Conservation (phyloP, 345 rosid species). For the Mallotus nudiflorus region DNA sequence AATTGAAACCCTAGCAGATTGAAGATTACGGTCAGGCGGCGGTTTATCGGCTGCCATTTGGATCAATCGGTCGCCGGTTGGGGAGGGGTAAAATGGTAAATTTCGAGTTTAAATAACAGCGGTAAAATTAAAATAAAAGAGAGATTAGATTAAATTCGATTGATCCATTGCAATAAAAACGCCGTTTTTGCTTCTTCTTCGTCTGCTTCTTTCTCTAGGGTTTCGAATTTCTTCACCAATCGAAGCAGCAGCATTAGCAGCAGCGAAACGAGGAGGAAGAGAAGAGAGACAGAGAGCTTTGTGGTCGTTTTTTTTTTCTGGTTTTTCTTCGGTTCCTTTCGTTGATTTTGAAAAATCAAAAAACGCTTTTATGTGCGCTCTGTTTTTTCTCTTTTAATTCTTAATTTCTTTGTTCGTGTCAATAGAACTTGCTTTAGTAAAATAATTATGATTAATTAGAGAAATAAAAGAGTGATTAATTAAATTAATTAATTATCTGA, state of each 20-base stretch:
- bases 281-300: conserved; percentile 7
- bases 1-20: conserved; percentile 18
- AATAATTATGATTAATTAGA: conserved; percentile 1
- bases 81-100: background rate
- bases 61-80: conserved; percentile 6
- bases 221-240: background rate
- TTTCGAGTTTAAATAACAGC: no score
- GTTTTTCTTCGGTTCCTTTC: conserved; percentile 7
- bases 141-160: no score
- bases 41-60: conserved; percentile 8
- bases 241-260: background rate
- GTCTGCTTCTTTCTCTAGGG: background rate
- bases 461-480: background rate
- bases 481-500: background rate
- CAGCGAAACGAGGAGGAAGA: background rate
- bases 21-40: background rate
- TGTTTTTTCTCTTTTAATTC: background rate
- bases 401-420: background rate
- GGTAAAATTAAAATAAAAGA: no score
- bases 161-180: conserved; percentile 7
- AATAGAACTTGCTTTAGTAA: background rate
- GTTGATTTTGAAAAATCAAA: background rate
- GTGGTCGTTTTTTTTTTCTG: background rate
- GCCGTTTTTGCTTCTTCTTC: background rate
- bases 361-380: conserved; percentile 6